Evolutionary conservation across 2,329 filamentous ascomycete genomes (phyloP).

Genomic region (Fusarium nurragi): DNA sequence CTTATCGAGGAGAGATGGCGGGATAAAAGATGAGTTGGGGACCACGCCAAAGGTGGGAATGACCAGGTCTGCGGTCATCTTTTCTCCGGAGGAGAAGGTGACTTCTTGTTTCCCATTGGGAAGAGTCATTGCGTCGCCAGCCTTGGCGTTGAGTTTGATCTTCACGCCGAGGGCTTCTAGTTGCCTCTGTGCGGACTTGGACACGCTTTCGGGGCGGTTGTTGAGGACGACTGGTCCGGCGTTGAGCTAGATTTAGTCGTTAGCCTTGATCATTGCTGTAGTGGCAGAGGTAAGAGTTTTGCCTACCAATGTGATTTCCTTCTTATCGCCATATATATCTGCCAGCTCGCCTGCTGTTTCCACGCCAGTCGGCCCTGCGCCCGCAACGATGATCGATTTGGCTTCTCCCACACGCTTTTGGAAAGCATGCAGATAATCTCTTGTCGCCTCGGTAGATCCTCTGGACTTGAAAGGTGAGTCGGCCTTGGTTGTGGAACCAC

Average conservation of each 20-base stretch:
- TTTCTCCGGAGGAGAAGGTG: not conserved
- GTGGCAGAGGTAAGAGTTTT: fast-evolving
- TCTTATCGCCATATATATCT: not conserved
- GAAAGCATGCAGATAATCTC: not conserved
- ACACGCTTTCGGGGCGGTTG: not conserved
- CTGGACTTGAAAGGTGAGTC: not conserved
- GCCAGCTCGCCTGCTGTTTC: not conserved
- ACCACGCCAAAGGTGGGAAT: not conserved
- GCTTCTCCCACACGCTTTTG: not conserved
- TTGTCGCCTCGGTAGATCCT: not conserved
- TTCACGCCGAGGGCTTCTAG: not conserved
- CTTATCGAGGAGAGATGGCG: not conserved
- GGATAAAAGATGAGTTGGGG: not conserved
- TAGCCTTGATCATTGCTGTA: not conserved
- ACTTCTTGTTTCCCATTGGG: not conserved
- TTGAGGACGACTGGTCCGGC: not conserved
- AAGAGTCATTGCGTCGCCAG: not conserved
- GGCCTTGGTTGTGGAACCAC: not conserved
- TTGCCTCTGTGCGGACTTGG: not conserved
- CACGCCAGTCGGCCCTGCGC: not conserved
- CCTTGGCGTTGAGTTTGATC: not conserved
- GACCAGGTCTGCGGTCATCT: not conserved
- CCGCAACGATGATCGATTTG: not conserved
- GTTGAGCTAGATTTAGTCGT: not conserved
- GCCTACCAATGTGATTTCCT: not conserved